Evolutionary conservation across 2,329 filamentous ascomycete genomes (phyloP).

Genomic region (Sordariomycetes sp.): DNA sequence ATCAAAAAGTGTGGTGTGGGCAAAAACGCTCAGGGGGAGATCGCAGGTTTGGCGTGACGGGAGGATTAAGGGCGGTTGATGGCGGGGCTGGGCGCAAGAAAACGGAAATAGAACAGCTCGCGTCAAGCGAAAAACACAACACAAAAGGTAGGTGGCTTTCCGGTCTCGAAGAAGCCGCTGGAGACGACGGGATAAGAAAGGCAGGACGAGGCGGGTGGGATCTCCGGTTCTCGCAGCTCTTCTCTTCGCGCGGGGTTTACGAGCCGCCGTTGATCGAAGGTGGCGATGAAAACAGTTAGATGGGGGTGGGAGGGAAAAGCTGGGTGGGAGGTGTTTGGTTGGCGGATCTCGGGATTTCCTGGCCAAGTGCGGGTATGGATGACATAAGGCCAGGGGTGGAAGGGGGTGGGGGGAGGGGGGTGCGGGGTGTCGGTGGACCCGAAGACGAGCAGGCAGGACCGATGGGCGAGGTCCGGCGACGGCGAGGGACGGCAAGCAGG

Average conservation of each 20-base stretch:
- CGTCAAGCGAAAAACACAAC: not conserved
- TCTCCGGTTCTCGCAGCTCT: not conserved
- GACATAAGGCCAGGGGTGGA: not conserved
- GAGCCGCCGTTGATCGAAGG: not conserved
- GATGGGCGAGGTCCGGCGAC: not conserved
- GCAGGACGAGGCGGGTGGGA: not conserved
- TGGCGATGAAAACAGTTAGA: not conserved
- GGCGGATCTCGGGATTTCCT: not conserved
- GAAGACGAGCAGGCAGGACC: not conserved
- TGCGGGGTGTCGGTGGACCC: not conserved
- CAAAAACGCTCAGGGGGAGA: not conserved
- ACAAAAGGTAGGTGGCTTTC: not conserved
- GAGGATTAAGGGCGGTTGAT: not conserved
- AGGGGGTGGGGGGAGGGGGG: not conserved
- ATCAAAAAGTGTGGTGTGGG: not conserved
- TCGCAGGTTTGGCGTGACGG: not conserved
- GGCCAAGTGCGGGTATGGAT: not conserved
- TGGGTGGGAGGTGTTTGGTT: not conserved
- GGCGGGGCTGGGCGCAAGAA: not conserved
- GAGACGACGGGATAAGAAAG: not conserved
- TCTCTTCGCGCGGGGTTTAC: not conserved
- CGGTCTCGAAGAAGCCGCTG: not conserved
- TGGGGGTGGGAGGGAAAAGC: not conserved
- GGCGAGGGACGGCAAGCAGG: too few species aligned
- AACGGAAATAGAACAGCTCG: not conserved